phyloP scores from a whole-genome alignment of 140 eudicot species.

The Bidens hawaiensis region DNA sequence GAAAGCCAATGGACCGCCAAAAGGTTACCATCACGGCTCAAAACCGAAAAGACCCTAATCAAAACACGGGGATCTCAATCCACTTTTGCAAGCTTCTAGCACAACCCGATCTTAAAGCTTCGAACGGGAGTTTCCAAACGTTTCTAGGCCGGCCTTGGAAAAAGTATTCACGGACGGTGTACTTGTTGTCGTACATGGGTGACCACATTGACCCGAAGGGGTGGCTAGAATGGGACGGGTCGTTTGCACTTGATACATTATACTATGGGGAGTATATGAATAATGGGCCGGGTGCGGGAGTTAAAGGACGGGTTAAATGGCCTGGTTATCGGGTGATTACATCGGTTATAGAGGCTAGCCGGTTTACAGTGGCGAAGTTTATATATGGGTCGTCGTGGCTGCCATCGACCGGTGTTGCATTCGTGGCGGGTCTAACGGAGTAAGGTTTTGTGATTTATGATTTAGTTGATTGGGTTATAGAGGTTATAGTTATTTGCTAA shows the following conservation, averaged over 20 bases:
- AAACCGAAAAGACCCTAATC: constrained; percentile 77
- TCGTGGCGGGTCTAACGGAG: constrained; percentile 59
- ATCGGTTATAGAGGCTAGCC: constrained; percentile 59
- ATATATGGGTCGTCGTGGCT: constrained; percentile 79
- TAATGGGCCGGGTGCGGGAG: constrained; percentile 73
- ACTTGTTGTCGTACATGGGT: constrained; percentile 67
- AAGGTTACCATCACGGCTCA: constrained; percentile 87
- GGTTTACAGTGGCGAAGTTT: constrained; percentile 78
- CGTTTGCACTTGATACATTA: constrained; percentile 69
- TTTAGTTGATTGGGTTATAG: constrained; percentile 1
- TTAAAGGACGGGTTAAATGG: constrained; percentile 68
- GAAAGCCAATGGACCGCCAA: constrained; percentile 63
- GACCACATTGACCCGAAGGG: constrained; percentile 76
- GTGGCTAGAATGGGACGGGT: constrained; percentile 82
- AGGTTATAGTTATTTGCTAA: constrained; percentile 13
- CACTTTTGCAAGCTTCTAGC: constrained; percentile 65
- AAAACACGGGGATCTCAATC: constrained; percentile 92
- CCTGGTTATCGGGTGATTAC: constrained; percentile 82
- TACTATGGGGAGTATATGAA: constrained; percentile 90
- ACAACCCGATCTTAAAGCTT: constrained; percentile 53
- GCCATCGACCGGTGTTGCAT: constrained; percentile 89
- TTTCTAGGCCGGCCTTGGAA: constrained; percentile 96
- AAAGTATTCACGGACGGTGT: constrained; percentile 61
- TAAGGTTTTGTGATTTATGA: constrained; percentile 3
- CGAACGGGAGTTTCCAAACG: constrained; percentile 52